Base-by-base conservation (phyloP, 148 eudicot species). In the Vaccinium darrowii region DNA sequence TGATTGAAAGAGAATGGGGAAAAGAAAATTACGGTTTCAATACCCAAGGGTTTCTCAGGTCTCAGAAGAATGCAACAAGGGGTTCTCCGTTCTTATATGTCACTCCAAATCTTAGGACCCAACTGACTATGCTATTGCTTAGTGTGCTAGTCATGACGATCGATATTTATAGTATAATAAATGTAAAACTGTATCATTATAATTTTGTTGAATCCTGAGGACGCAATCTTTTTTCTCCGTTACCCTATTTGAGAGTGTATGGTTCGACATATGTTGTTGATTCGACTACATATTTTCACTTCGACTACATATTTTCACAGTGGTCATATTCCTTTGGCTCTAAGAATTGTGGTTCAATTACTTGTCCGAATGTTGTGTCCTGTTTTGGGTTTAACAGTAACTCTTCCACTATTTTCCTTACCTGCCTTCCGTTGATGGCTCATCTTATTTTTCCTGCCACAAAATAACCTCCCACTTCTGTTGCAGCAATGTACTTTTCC, bases 401-500 rank as follows among this genome's bases (percentile, higher is more conserved):
- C 25, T 65, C 30, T n/a, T 78, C 12, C 47, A 8, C 27, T 63
- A 47, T 76, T 67, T 83, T 49, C 57, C 71, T 53, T 60, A 7
- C 11, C 79, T 76, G 72, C 60, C 86, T 82, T 51, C 25, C 51
- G 1, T 76, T 49, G 52, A n/a, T 33, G 19, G 16, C 50, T 80
- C 23, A 33, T 79, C 83, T n/a, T 27, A 19, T 5, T 13, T 27
- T 58, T 33, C 21, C 13, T 21, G 15, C 52, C 36, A 86, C 36
- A 72, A 72, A 14, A 30, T 71, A 1, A 67, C 25, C 73, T 58
- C 52, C 12, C 47, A 52, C 19, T 78, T 67, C 79, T 81, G 69
- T 86, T 84, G 73, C 86, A 96, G 99, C 93, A 96, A 96, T 86
- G 86, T 93, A 84, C 91, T 96, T 82, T 96, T 96, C 89, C 86